Evolutionary conservation across 192 early-diverging fungal genomes (phyloP).

Genomic region (Backusella australiensis): DNA sequence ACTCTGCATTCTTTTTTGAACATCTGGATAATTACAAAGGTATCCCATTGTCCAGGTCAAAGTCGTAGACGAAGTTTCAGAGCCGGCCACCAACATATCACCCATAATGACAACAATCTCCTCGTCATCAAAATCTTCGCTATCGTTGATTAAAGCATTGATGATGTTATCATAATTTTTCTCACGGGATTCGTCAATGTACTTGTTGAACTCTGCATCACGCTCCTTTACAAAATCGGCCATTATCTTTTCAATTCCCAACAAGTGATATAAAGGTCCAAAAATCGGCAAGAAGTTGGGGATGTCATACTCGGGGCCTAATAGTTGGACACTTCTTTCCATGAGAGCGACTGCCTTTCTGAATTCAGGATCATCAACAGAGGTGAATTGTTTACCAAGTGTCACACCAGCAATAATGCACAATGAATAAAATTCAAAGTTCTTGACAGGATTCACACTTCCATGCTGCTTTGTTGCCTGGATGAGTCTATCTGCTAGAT

Average conservation of each 20-base stretch:
- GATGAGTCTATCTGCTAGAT: not conserved
- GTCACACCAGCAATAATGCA: not conserved
- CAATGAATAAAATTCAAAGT: not conserved
- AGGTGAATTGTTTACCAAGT: not conserved
- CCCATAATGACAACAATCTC: not conserved
- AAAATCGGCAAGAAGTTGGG: conserved; percentile 5
- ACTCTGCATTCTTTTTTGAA: not conserved
- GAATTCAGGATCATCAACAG: conserved; percentile 7
- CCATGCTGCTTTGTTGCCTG: not conserved
- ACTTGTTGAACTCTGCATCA: not conserved
- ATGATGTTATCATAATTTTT: not conserved
- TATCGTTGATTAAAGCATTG: not conserved
- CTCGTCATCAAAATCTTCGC: not conserved
- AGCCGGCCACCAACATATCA: not conserved
- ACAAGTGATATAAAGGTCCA: not conserved
- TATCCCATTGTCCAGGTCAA: not conserved
- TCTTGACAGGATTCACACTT: not conserved
- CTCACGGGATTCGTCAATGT: not conserved
- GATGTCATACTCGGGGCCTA: not conserved
- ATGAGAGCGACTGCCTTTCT: not conserved
- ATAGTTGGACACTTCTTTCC: not conserved
- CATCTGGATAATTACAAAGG: not conserved
- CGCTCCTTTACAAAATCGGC: not conserved
- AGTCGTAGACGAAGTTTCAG: not conserved
- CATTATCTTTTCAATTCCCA: not conserved